phyloP scores from a whole-genome alignment of 2,329 filamentous ascomycete species.

The Cercospora brassicicola region DNA sequence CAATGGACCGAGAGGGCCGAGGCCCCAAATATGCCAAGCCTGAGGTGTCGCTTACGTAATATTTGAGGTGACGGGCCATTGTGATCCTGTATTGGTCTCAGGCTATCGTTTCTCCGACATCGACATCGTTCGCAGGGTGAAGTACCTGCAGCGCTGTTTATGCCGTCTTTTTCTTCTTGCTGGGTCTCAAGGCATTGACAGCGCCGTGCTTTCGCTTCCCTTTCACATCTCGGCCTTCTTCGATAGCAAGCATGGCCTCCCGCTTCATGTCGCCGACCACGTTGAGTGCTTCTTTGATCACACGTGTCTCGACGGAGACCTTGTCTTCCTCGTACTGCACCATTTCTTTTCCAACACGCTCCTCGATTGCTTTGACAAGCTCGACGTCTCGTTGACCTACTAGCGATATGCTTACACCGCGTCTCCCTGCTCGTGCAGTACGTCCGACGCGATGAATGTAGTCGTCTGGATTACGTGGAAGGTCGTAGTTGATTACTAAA shows the following conservation, averaged over 20 bases:
- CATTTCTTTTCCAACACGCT: conserved; percentile 76
- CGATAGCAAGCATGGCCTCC: conserved; percentile 85
- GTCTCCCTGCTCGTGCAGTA: conserved; percentile 86
- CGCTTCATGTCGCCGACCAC: conserved; percentile 93
- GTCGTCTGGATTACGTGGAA: conserved; percentile 93
- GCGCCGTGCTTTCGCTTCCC: conserved; percentile 62
- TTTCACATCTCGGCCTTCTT: conserved; percentile 85
- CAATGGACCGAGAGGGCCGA: background rate
- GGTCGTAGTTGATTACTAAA: conserved; percentile 91
- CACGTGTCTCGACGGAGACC: conserved; percentile 88
- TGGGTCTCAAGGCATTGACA: conserved; percentile 3
- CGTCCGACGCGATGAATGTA: conserved; percentile 96
- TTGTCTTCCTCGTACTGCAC: conserved; percentile 82
- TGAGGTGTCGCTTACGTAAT: background rate
- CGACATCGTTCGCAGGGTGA: background rate
- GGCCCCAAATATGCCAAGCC: background rate
- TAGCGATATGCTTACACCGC: conserved; percentile 79
- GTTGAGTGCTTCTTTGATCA: conserved; percentile 82
- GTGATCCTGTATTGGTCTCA: background rate
- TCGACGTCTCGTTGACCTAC: conserved; percentile 92
- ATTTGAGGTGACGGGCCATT: background rate
- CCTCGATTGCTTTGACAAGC: conserved; percentile 85
- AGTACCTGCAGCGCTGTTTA: background rate
- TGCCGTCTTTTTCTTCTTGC: conserved; percentile 7
- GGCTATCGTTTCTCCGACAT: background rate